Conservation (phyloP, 1,284 basidiomycete genomes). For the Puccinia hordei region DNA sequence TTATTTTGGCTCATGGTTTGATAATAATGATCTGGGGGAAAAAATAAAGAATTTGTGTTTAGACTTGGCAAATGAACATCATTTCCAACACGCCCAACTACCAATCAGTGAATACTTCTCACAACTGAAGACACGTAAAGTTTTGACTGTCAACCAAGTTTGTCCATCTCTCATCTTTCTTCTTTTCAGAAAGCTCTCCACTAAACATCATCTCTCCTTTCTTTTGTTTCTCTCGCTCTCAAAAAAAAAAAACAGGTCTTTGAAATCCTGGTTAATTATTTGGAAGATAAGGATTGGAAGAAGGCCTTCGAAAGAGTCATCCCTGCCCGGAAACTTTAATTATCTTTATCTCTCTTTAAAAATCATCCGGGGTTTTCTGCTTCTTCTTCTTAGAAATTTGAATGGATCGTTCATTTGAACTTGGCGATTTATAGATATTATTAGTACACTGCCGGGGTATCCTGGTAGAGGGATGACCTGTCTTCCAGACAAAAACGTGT, state of each 20-base stretch:
- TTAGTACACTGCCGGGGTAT: no score
- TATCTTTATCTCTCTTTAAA: not conserved
- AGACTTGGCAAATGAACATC: constrained; percentile 75
- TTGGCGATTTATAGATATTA: no score
- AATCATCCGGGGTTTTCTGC: no score
- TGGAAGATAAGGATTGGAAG: constrained; percentile 28
- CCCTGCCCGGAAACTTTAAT: constrained; percentile 24
- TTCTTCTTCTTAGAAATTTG: no score
- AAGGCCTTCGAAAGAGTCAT: constrained; percentile 33
- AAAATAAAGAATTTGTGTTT: constrained; percentile 77
- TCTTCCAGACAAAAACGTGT: no score
- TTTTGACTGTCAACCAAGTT: constrained; percentile 92
- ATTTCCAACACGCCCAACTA: constrained; percentile 80
- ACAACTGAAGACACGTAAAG: constrained; percentile 82
- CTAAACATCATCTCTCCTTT: not conserved
- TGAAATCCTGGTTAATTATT: constrained; percentile 27
- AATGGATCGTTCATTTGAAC: no score
- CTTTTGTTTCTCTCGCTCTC: not conserved
- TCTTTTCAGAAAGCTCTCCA: not conserved
- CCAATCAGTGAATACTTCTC: constrained; percentile 87
- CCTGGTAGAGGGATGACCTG: no score
- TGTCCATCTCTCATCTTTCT: not conserved
- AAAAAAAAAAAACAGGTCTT: constrained; percentile 34
- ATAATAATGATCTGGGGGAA: not conserved
- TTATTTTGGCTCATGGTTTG: not conserved